Base-by-base conservation (phyloP, 331 rosid genomes). In the Malus hybrid region DNA sequence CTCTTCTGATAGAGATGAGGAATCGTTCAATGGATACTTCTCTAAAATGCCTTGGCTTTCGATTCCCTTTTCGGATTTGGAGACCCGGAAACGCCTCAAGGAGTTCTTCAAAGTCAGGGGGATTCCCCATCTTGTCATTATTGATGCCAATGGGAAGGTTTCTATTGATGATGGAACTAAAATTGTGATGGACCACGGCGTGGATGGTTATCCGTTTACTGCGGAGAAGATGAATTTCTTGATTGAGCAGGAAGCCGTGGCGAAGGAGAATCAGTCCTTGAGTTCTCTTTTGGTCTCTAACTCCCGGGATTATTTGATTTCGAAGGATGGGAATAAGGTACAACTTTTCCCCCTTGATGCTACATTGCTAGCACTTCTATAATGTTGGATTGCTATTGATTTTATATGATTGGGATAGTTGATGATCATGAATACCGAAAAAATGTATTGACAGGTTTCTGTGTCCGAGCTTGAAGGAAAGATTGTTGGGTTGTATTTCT, bases 381-480 rank as follows among this genome's bases (percentile, higher is more conserved):
- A 61, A 12, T 27, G 33, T 67, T 29, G 50, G 18, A n/a, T 36
- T 67, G 18, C 32, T 59, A 1, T 52, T 61, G 10, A 29, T 31
- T 72, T 48, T 10, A 19, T 67, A 15, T 11, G 69, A 15, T 14
- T 56, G 64, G 10, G 70, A 10, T 34, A 2, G 22, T 27, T 79
- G 55, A 72, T 72, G 39, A 39, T 69, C 19, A 50, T 13, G 44
- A 70, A 65, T 61, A 10, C n/a, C 5, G 48, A 42, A 42, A 10
- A 42, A 10, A 48, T 70, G 42, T 20, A 15, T 65, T 27, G 48
- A 20, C 85, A 84, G 90, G 77, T 87, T 32, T 33, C 76, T 72
- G 87, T 87, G 2, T 61, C 87, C 52, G 83, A 82, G 80, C 91
- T 87, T 73, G 87, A 84, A 78, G 88, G 91, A 74, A 84, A 82